Evolutionary conservation across 169 alveolate species (phyloP).

Genomic region (Besnoitia besnoiti): DNA sequence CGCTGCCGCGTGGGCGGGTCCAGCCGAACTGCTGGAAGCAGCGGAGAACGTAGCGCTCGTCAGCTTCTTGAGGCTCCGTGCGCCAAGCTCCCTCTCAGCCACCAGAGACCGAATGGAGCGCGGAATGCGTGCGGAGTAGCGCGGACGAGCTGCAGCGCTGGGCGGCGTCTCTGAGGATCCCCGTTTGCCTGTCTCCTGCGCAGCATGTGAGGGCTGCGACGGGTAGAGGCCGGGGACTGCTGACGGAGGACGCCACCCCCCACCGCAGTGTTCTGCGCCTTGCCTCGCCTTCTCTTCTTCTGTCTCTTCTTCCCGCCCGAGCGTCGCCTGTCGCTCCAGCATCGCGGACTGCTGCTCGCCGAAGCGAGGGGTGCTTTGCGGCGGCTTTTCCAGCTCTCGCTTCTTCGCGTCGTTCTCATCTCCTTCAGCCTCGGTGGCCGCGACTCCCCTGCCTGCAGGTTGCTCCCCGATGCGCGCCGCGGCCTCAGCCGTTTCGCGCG

Average conservation of each 20-base stretch:
- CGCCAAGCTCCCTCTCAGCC: background rate
- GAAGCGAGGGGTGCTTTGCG: background rate
- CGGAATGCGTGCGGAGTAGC: background rate
- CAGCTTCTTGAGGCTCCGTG: too few relatives aligned
- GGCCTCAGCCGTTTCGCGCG: too few relatives aligned
- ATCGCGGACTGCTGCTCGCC: background rate
- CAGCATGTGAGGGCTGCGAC: background rate
- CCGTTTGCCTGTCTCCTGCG: background rate
- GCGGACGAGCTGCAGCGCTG: background rate
- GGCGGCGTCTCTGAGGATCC: background rate
- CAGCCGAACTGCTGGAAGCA: too few relatives aligned
- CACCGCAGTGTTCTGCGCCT: background rate
- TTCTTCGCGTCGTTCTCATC: background rate
- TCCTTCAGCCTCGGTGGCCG: background rate
- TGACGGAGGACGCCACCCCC: background rate
- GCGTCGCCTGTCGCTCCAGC: background rate
- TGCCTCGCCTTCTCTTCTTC: background rate
- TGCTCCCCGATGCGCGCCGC: background rate
- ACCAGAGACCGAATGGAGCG: background rate
- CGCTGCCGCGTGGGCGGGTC: too few relatives aligned
- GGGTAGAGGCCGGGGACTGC: background rate
- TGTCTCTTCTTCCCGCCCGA: background rate
- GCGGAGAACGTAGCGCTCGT: too few relatives aligned
- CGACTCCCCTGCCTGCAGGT: background rate
- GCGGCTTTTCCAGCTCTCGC: background rate